Percentiles rank a stretch among this genome's conserved stretches.
These are phyloP conservation scores for Monosporascus sp. DNA, from an alignment of 2,329 filamentous ascomycete species.

Conservation along the genomic window DNA sequence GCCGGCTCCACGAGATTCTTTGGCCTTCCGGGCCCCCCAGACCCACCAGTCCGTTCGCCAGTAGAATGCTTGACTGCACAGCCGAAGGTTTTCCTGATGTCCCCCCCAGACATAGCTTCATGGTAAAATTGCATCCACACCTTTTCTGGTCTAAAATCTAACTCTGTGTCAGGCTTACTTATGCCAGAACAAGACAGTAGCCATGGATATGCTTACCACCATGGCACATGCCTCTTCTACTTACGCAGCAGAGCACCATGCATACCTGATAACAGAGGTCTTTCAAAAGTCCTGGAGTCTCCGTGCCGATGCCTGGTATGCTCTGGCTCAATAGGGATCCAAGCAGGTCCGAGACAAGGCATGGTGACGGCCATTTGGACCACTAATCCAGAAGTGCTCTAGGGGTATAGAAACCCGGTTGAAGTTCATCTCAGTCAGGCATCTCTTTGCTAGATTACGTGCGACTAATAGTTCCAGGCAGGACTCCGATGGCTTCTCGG, in stretches of 20 bases:
- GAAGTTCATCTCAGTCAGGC: not conserved
- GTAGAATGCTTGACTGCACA: not conserved
- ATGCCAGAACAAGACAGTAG: not conserved
- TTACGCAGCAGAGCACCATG: constrained; percentile 1
- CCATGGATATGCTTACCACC: not conserved
- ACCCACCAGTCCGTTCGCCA: not conserved
- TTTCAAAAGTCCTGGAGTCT: constrained; percentile 3
- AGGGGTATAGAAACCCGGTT: constrained; percentile 2
- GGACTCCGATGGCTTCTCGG: not conserved
- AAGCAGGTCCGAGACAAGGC: constrained; percentile 2
- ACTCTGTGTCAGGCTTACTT: not conserved
- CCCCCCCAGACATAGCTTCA: constrained; percentile 1
- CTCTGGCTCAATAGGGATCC: constrained; percentile 3
- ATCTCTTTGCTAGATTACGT: not conserved
- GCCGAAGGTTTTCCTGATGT: not conserved
- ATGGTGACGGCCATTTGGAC: constrained; percentile 9
- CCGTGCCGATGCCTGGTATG: not conserved
- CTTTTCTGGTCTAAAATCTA: constrained; percentile 7
- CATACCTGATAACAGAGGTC: constrained; percentile 6
- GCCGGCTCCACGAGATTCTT: constrained; percentile 3
- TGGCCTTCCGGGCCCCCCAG: not conserved
- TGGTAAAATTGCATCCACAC: constrained; percentile 6
- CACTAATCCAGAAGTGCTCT: constrained; percentile 5
- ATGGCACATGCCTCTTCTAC: constrained; percentile 6
- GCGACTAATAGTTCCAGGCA: not conserved